These are phyloP conservation scores for Ogataea thermomethanolica DNA, from an alignment of 805 yeast genomes.

Conservation along the genomic window DNA sequence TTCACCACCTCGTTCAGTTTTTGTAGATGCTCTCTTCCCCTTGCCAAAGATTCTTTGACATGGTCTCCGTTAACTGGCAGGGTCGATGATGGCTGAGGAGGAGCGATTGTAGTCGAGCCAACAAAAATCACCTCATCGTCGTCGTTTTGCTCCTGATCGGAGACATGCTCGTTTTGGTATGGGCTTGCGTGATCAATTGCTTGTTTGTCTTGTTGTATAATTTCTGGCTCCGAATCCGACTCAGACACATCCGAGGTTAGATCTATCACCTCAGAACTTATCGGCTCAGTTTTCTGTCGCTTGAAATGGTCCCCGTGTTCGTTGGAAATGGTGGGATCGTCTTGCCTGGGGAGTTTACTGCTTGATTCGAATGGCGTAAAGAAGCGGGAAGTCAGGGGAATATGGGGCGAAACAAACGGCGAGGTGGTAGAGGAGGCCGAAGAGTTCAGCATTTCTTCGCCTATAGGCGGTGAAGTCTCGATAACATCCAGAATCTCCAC, in stretches of 20 bases:
- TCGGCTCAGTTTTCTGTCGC: conserved; percentile 1
- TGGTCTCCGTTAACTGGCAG: neutral
- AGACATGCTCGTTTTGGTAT: neutral
- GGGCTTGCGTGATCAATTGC: too few species aligned
- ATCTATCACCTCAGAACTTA: conserved; percentile 11
- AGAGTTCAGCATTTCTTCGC: neutral
- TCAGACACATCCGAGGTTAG: conserved; percentile 17
- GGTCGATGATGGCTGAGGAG: conserved; percentile 2
- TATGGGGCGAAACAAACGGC: neutral
- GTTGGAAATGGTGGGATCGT: neutral
- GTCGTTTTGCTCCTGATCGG: neutral
- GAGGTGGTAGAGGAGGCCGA: neutral
- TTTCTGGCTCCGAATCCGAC: neutral
- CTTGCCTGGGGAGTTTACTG: neutral
- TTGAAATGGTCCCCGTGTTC: neutral
- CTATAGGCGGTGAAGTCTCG: neutral
- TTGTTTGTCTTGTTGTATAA: neutral
- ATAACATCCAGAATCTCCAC: neutral
- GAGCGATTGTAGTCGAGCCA: conserved; percentile 10
- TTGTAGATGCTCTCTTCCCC: conserved; percentile 7
- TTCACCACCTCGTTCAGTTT: conserved; percentile 9
- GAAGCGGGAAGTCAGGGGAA: neutral
- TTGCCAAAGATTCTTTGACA: conserved; percentile 6
- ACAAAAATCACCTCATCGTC: conserved; percentile 15
- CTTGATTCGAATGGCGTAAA: neutral